These are phyloP conservation scores for Xylaria hypoxylon DNA, from an alignment of 2,329 filamentous ascomycete genomes.

Conservation along the genomic window DNA sequence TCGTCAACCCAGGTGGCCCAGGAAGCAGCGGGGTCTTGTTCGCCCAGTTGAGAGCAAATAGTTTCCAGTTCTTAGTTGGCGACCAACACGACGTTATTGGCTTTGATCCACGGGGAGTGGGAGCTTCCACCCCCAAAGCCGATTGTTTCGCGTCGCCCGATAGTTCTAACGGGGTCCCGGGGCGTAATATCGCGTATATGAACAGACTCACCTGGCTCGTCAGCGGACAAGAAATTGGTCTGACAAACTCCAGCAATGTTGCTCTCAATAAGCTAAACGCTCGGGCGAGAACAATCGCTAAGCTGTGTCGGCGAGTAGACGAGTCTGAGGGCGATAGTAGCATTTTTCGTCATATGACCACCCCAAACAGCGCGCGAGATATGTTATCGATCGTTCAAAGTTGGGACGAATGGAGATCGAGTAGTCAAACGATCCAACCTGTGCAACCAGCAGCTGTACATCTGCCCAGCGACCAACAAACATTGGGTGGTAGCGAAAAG, in stretches of 20 bases:
- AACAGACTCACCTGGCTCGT: conserved; percentile 52
- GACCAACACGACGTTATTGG: conserved; percentile 58
- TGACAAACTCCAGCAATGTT: conserved; percentile 52
- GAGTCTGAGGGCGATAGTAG: conserved; percentile 46
- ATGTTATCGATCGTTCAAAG: conserved; percentile 57
- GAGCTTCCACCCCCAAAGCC: conserved; percentile 54
- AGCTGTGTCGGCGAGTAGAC: conserved; percentile 51
- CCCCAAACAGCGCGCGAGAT: conserved; percentile 54
- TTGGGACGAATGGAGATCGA: conserved; percentile 53
- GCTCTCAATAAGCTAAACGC: conserved; percentile 48
- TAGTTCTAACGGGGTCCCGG: conserved; percentile 41
- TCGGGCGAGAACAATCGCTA: conserved; percentile 48
- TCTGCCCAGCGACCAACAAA: conserved; percentile 20
- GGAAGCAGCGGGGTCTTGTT: conserved; percentile 56
- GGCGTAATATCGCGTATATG: conserved; percentile 48
- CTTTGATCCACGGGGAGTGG: conserved; percentile 61
- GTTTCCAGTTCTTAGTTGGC: conserved; percentile 55
- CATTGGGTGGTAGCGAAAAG: conserved; percentile 26
- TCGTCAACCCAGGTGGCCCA: conserved; percentile 61
- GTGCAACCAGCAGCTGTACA: conserved; percentile 30
- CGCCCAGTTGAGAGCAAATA: conserved; percentile 43
- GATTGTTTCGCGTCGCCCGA: conserved; percentile 54
- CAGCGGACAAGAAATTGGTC: conserved; percentile 50
- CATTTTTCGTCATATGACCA: conserved; percentile 52
- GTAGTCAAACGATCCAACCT: conserved; percentile 31